Percentiles rank a stretch among this genome's conserved stretches.
Evolutionary conservation across 306 rosid species (phyloP).

Genomic region (Quercus cerris): DNA sequence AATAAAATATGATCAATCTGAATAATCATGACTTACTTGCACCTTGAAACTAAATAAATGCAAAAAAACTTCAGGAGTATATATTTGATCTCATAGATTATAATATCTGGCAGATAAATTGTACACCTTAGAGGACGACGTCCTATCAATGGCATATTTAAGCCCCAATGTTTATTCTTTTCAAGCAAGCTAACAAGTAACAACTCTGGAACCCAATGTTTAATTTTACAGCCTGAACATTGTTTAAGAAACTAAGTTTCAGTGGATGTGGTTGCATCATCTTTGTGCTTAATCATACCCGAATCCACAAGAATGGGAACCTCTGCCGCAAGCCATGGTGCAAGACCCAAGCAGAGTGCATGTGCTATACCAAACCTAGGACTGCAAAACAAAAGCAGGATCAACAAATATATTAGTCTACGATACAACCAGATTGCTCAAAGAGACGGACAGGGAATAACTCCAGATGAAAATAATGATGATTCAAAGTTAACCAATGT

Average conservation of each 20-base stretch:
- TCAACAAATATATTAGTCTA: slow-evolving; percentile 12
- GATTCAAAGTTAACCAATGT: background rate
- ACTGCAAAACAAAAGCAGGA: slow-evolving; percentile 47
- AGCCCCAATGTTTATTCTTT: slow-evolving; percentile 42
- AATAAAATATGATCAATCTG: slow-evolving; percentile 2
- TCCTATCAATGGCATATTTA: slow-evolving; percentile 23
- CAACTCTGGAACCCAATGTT: slow-evolving; percentile 18
- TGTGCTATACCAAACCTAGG: slow-evolving; percentile 98
- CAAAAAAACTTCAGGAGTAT: background rate
- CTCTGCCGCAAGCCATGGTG: slow-evolving; percentile 99
- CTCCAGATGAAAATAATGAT: background rate
- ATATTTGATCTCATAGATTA: slow-evolving; percentile 16
- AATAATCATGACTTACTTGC: slow-evolving; percentile 18
- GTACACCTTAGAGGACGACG: slow-evolving; percentile 5
- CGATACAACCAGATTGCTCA: slow-evolving; percentile 12
- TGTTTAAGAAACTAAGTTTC: slow-evolving; percentile 51
- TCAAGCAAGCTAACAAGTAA: slow-evolving; percentile 3
- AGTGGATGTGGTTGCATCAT: slow-evolving; percentile 70
- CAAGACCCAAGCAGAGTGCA: slow-evolving; percentile 98
- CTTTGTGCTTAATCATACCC: slow-evolving; percentile 99
- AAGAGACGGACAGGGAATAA: background rate
- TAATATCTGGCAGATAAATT: slow-evolving; percentile 22
- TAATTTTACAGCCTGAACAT: slow-evolving; percentile 31
- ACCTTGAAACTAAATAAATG: slow-evolving; percentile 8
- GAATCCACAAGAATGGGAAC: slow-evolving; percentile 97